Conservation (phyloP, 768 basidiomycete species). For the Lactarius tabidus region DNA sequence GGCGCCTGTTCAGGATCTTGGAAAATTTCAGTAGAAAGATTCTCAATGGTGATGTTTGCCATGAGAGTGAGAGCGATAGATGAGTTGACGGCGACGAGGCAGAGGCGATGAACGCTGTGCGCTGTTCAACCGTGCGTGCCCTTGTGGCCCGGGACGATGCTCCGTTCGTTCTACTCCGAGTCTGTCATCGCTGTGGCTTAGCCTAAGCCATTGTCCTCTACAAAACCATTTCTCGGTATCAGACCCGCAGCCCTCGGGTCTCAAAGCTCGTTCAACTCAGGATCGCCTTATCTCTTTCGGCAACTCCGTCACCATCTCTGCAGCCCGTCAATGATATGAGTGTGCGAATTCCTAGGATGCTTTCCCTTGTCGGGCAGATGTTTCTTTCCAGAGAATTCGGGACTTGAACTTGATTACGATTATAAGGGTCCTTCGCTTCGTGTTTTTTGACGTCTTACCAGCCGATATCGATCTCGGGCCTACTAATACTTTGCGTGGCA, state of each 20-base stretch:
- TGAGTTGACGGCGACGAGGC: background rate
- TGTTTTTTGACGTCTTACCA: background rate
- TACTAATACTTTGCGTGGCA: background rate
- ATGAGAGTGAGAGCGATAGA: background rate
- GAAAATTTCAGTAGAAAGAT: background rate
- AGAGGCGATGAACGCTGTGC: background rate
- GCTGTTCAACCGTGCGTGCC: background rate
- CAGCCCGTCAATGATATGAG: conserved; percentile 3
- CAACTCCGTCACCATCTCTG: background rate
- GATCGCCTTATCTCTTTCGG: background rate
- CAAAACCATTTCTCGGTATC: background rate
- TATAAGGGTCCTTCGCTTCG: background rate
- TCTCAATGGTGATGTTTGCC: background rate
- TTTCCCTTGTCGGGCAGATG: background rate
- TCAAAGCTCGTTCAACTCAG: background rate
- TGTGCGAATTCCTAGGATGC: conserved; percentile 5
- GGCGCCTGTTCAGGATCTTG: background rate
- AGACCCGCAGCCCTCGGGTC: background rate
- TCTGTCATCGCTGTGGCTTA: background rate
- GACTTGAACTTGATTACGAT: background rate
- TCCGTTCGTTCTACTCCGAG: background rate
- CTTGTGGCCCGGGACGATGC: background rate
- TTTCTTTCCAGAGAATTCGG: background rate
- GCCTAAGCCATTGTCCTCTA: background rate
- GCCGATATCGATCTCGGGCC: background rate